These are phyloP conservation scores for Aspergillus haitiensis DNA, from an alignment of 495 filamentous ascomycete species.

Conservation along the genomic window DNA sequence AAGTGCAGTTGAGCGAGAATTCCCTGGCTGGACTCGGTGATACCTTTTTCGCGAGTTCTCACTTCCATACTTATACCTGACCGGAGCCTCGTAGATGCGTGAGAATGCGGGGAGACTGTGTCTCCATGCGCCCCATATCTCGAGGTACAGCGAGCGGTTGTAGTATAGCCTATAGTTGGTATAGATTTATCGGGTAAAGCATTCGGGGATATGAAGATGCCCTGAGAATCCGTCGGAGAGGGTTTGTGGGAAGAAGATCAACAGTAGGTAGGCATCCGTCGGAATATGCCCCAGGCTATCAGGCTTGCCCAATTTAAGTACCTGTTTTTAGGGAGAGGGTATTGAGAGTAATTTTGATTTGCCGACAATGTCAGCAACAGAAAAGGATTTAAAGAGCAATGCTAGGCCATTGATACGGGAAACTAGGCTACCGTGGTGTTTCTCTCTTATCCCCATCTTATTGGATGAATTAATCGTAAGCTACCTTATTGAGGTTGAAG, in stretches of 20 bases:
- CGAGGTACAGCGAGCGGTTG: constrained; percentile 1
- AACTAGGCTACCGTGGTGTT: no score
- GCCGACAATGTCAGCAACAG: no score
- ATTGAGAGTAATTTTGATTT: no score
- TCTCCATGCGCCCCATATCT: constrained; percentile 7
- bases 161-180: not conserved
- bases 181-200: not conserved
- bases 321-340: no score
- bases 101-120: not conserved
- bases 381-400: no score
- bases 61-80: not conserved
- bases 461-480: no score
- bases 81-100: not conserved
- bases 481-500: no score
- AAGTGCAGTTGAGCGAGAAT: not conserved
- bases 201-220: not conserved
- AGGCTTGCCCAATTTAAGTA: no score
- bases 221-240: constrained; percentile 13
- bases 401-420: no score
- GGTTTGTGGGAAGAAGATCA: not conserved
- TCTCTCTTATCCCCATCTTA: no score
- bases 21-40: not conserved
- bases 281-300: not conserved
- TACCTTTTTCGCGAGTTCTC: not conserved
- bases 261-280: constrained; percentile 4